Evolutionary conservation across 441 rosid species (phyloP), one percentile per base, ranked within the genome.

Genomic region (Gossypium gossypioides): DNA sequence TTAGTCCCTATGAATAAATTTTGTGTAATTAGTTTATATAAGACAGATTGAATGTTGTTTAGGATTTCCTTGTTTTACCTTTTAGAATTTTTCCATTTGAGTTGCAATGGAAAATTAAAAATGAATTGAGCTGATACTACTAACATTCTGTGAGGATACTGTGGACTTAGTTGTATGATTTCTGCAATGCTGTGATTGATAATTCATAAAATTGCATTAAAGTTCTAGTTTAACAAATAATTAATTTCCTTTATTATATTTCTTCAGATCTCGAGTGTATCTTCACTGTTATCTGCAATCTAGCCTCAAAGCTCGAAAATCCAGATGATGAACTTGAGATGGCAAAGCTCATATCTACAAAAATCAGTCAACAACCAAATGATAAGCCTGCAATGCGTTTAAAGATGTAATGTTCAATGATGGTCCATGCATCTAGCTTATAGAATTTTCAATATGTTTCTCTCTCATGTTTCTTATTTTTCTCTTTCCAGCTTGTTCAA

Each of bases 231-330:
- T 71, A 32, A 19, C 71, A 32, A 68, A 51, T 64, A 46, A 24
- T 29, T 6, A 59, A 42, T 42, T 25, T 24, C 19, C 67, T 25
- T 72, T 22, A 6, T 54, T 18, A 42, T 69, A 48, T 25, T 72
- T 3, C 68, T 72, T 52, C 86, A 93, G 99, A 96, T 85, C 90
- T 93, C 40, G 98, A 96, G 84, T 96, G 98, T 68, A 84, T 89
- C 82, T 96, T 91, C 88, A 89, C 96, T 62, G 91, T 96, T 25
- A 91, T 96, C 77, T 96, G 99, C 84, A 89, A 86, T 83, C 86
- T 93, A 71, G 98, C 87, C 65, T 84, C 91, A 29, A 90, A 84
- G 72, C 77, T 85, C 12, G 85, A 79, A 51, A 86, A 70, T 75
- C 82, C 84, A 1, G 89, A 85, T 65, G 93, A 58, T 25, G 63